Conservation (phyloP, 1,139 yeast genomes). For the Sugiyamaella castrensis region DNA sequence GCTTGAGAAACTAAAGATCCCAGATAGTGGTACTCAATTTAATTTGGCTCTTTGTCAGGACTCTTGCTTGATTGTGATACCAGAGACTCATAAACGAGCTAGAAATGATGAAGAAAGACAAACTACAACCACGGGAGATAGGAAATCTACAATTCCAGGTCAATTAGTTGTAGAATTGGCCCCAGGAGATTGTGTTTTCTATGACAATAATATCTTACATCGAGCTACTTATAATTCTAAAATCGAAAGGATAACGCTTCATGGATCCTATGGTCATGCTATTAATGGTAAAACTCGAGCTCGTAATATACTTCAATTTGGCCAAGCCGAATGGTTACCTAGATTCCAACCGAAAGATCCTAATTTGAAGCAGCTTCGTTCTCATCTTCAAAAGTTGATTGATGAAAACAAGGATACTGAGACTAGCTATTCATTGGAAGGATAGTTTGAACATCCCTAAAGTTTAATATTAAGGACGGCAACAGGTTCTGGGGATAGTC, state of each 20-base stretch:
- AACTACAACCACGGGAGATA: constrained; percentile 41
- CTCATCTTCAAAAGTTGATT: constrained; percentile 42
- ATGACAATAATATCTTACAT: constrained; percentile 54
- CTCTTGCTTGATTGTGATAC: constrained; percentile 50
- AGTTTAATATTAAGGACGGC: background rate
- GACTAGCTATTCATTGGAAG: constrained; percentile 49
- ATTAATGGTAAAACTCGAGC: constrained; percentile 48
- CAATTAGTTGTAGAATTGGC: constrained; percentile 46
- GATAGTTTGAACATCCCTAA: constrained; percentile 28
- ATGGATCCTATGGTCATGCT: constrained; percentile 54
- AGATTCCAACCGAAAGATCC: constrained; percentile 42
- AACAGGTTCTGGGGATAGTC: no score
- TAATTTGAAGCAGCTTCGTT: constrained; percentile 40
- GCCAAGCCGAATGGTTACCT: constrained; percentile 52
- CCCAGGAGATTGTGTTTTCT: constrained; percentile 56
- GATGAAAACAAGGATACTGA: constrained; percentile 43
- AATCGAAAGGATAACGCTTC: constrained; percentile 48
- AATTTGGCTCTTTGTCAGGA: constrained; percentile 53
- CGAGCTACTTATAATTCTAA: constrained; percentile 48
- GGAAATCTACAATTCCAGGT: constrained; percentile 35
- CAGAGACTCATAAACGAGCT: constrained; percentile 50
- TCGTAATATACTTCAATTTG: constrained; percentile 54
- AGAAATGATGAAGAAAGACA: constrained; percentile 49
- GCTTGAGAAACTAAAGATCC: constrained; percentile 42
- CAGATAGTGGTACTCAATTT: constrained; percentile 55